Evolutionary conservation across 129 eudicot species (phyloP).

Genomic region (Apium graveolens): DNA sequence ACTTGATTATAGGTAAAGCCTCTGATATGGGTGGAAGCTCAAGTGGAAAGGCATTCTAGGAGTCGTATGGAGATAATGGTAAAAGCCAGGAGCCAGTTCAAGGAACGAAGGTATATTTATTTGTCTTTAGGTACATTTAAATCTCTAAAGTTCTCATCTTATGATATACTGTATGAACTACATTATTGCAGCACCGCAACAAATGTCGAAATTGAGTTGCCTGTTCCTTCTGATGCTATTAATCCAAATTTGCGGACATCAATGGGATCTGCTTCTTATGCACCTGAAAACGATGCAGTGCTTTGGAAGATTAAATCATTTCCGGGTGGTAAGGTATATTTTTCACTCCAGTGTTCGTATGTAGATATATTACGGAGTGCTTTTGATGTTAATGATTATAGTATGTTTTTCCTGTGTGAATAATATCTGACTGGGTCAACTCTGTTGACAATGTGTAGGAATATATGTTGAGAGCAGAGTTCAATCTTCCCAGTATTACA

Average conservation of each 20-base stretch:
- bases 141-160: neutral
- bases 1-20: conserved; percentile 73
- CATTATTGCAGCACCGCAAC: conserved; percentile 75
- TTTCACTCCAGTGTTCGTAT: neutral
- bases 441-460: conserved; percentile 37
- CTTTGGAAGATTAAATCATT: conserved; percentile 95
- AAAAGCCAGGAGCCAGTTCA: conserved; percentile 96
- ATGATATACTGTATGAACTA: conserved; percentile 6
- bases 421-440: neutral
- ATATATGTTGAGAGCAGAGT: conserved; percentile 95
- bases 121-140: neutral
- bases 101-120: conserved; percentile 79
- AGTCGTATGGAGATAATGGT: conserved; percentile 91
- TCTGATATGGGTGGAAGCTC: conserved; percentile 99
- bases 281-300: conserved; percentile 94
- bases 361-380: neutral
- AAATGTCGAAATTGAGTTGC: conserved; percentile 94
- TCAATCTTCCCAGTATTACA: conserved; percentile 80
- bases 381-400: neutral
- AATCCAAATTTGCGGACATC: conserved; percentile 92
- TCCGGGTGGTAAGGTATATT: conserved; percentile 99
- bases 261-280: conserved; percentile 94
- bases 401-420: neutral
- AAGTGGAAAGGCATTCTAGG: conserved; percentile 89
- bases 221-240: conserved; percentile 86